Base-by-base conservation (phyloP, 192 early-diverging fungal species). In the Backusella australiensis region DNA sequence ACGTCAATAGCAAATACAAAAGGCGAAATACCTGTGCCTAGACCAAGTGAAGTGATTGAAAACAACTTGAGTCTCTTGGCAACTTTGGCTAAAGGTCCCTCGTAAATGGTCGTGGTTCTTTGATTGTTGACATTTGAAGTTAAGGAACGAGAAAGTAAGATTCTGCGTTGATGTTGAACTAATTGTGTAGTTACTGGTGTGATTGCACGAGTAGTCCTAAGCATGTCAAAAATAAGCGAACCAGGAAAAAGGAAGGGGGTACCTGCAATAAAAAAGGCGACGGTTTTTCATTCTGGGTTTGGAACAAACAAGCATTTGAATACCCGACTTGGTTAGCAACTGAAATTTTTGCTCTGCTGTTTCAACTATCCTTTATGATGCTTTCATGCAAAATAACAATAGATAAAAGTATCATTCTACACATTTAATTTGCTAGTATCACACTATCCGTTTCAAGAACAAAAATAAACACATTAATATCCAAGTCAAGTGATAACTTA, bases 21-120 rank as follows among this genome's bases (percentile, higher is more conserved):
- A 26, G 88, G 88, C 32, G 84, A 86, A 8, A 88, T 81, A 23
- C 82, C 86, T 36, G 82, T 59, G 14, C 85, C 86, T 15, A 85
- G 77, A 14, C 78, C 85, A 52, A 89, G 78, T 17, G 88, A 88
- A 2, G 83, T 81, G 36, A 89, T 78, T 2, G 88, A 89, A 73
- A 89, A 88, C 21, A 88, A 73, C 66, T 89, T 89, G n/a, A 89
- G 77, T 11, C 81, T 79, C 56, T 82, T 85, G 0, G 86, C 86
- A 12, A 86, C 86, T 49, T 79, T 80, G 14, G 86, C 81, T 9
- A 86, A 80, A 39, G 88, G 88, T 23, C 88, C 88, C 17, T 75
- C 75, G 71, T 89, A 89, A 53, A 89, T 86, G 0, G 73, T 68
- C 0, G 69, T 68, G 19, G 72, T 52, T 49, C 19, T 0, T 74